Base-by-base conservation (phyloP, 805 yeast species). In the Candida anglica region DNA sequence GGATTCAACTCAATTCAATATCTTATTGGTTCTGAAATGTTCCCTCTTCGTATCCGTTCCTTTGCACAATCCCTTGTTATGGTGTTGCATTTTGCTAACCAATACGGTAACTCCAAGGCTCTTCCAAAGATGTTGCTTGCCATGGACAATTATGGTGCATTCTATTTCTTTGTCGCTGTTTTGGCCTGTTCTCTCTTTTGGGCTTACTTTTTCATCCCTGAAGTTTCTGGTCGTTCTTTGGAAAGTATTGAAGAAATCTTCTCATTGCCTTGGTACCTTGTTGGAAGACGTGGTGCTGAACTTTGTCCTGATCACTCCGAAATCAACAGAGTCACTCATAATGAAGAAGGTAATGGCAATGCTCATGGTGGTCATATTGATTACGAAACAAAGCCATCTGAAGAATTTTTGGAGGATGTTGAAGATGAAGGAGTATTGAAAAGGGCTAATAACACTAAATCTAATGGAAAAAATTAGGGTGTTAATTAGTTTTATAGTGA, bases 1-100 rank as follows among this genome's bases (percentile, higher is more conserved):
- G 79, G 79, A 21, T 75, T 71, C 68, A 75, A 75, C 53, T 58
- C 75, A 2, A 53, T 72, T 28, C 79, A 74, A 46, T 74, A 73
- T 46, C 56, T 74, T 41, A 50, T 74, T 43, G 72, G 71, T 39
- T 63, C 79, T 6, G 80, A 75, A 45, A 67, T 75, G 34, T 63
- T 73, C 44, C 79, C 79, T 18, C 53, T 73, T 43, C 57, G 66
- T 33, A 59, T 69, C 18, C 60, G 79, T 41, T 62, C 65, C 21
- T 50, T 71, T 41, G 78, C 72, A 13, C 66, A 71, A 27, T 62
- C 75, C 3, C 36, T 69, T 19, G 60, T 71, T 37, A 75, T 75
- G 80, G 65, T 61, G 3, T 63, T 73, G 50, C 80, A 75, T 44
- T 74, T 69, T 46, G 68, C 67, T 19, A 72, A 70, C 53, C 79